Conservation (phyloP, 2,329 filamentous ascomycete genomes). For the Geoglossum cookeanum region DNA sequence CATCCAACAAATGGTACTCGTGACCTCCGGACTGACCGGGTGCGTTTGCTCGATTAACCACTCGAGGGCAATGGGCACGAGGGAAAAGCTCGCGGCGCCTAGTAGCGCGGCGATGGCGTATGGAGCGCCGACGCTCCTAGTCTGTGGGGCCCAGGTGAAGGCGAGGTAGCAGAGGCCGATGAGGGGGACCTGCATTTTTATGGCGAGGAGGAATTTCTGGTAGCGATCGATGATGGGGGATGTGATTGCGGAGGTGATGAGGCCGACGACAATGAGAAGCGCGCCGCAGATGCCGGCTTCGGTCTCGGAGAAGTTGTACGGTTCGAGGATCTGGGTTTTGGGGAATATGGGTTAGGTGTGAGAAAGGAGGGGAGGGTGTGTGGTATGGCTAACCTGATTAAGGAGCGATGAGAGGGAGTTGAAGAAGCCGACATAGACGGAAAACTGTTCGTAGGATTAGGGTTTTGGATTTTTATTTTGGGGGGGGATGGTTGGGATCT, state of each 20-base stretch:
- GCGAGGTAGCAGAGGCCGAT: conserved; percentile 54
- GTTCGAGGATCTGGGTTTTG: conserved; percentile 41
- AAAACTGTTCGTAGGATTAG: conserved; percentile 29
- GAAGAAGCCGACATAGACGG: conserved; percentile 78
- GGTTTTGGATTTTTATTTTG: neutral
- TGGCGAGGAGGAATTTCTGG: conserved; percentile 55
- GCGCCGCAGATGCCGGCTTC: conserved; percentile 81
- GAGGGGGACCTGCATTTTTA: conserved; percentile 57
- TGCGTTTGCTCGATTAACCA: conserved; percentile 74
- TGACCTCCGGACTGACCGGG: conserved; percentile 71
- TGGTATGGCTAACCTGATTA: conserved; percentile 37
- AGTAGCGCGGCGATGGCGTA: conserved; percentile 59
- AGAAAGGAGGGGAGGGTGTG: neutral
- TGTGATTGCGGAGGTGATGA: conserved; percentile 55
- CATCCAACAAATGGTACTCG: conserved; percentile 66
- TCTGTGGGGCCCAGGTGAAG: conserved; percentile 63
- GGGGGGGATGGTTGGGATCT: too few relatives aligned
- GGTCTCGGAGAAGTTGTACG: conserved; percentile 67
- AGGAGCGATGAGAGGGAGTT: conserved; percentile 76
- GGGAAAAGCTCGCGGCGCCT: conserved; percentile 59
- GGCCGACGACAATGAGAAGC: conserved; percentile 71
- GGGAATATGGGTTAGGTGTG: neutral
- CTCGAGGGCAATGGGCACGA: conserved; percentile 74
- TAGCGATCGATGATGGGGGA: conserved; percentile 72
- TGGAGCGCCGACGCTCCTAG: conserved; percentile 41